These are phyloP conservation scores for Solanum peruvianum DNA, from an alignment of 257 asterid species.

Conservation along the genomic window DNA sequence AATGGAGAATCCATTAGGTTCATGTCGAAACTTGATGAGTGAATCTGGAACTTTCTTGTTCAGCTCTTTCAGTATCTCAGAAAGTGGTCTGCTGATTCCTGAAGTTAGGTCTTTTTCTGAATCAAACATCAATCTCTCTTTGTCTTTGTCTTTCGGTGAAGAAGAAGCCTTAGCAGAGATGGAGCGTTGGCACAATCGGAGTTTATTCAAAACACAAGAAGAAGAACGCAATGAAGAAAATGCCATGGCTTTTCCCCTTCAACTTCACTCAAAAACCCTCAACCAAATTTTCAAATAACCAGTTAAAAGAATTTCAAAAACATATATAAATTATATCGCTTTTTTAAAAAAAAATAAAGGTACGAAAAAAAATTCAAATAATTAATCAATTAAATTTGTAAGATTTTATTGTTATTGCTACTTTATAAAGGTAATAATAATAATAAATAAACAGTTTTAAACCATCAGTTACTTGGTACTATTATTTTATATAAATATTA, in stretches of 20 bases:
- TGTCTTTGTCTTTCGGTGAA: neutral
- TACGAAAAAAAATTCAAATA: too few relatives aligned
- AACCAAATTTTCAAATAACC: neutral
- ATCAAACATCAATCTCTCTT: neutral
- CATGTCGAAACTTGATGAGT: conserved; percentile 34
- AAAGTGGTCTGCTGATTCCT: conserved; percentile 61
- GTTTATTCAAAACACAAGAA: neutral
- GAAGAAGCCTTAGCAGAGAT: neutral
- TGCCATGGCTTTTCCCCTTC: neutral
- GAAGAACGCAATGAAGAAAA: neutral
- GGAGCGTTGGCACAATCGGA: neutral
- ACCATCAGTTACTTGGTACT: neutral
- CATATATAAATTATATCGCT: too few relatives aligned
- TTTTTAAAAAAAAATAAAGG: too few relatives aligned
- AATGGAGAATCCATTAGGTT: conserved; percentile 34
- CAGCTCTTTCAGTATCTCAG: conserved; percentile 54
- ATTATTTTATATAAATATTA: neutral
- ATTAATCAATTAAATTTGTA: too few relatives aligned
- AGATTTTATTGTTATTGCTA: too few relatives aligned
- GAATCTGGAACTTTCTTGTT: conserved; percentile 81
- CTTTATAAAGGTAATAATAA: too few relatives aligned
- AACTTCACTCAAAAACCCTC: neutral
- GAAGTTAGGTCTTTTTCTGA: conserved; percentile 22
- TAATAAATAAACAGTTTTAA: too few relatives aligned
- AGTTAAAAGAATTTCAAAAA: too few relatives aligned